Base-by-base conservation (phyloP, 2,329 filamentous ascomycete genomes). In the Chalaropsis ovoidea region DNA sequence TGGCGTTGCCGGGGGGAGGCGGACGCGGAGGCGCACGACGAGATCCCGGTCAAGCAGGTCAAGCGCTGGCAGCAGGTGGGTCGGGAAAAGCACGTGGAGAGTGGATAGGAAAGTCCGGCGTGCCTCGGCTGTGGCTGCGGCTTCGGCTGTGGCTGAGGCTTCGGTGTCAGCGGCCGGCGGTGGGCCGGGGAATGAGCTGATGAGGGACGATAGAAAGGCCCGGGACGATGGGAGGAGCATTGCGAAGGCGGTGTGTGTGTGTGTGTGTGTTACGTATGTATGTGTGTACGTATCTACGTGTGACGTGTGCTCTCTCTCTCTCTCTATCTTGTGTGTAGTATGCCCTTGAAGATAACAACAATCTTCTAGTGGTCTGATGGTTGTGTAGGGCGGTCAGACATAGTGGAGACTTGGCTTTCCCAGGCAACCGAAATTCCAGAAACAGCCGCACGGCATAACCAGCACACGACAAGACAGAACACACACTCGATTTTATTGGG, bases 41-140 rank as follows among this genome's bases (percentile, higher is more conserved):
- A 94, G 81, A 2, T 81, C 77, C 31, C 90, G 83, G 74, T 99
- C 94, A 0, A 99, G 80, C 0, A 97, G 80, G 74, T 97, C 92
- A 2, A 99, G 80, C 0, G 93, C 90, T 2, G 90, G 89, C 0
- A 96, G 84, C 1, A 96, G 77, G 64, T 90, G 82, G 69, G 84
- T 83, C 0, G 91, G 91, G 72, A 95, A 95, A 15, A 96, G 77
- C 42, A 90, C 88, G 76, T 96, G 92, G 0, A 96, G 81, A 0
- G 89, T 90, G 0, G 90, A 77, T n/a, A 96, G 77, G 17, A 88
- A 76, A 3, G 42, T 13, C 4, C 43, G 49, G 15, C 75, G 43
- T 10, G 60, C 45, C 13, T 65, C 45, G 22, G 45, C 13, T 24
- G 22, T 10, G n/a, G n/a, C 6, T 24, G 62, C 19, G 17, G 61